Evolutionary conservation across 192 early-diverging fungal genomes (phyloP), one percentile per base, ranked within the genome.

Genomic region (Gaertneriomyces semiglobifer): DNA sequence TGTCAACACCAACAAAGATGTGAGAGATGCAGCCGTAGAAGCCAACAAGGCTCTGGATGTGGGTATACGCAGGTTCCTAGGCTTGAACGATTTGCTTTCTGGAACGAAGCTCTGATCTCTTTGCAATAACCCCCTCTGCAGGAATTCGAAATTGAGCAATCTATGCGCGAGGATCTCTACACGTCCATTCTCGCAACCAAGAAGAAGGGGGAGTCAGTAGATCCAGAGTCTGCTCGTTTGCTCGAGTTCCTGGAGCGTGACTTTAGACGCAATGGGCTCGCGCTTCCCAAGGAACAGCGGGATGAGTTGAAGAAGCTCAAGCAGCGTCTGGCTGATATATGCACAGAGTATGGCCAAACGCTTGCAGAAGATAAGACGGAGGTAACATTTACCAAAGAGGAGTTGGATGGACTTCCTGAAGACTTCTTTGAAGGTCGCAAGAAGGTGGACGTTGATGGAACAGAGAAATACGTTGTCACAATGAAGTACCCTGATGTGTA

Each of bases 401-500:
- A 91, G 66, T 79, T 91, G 25, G 88, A 83, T 19, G 90, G 89
- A 6, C 77, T 94, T 72, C 86, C 87, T 8, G 84, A 82, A 54
- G 83, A 85, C 60, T 91, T 87, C 68, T 78, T 91, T 52, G 86
- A 80, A 16, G 82, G 81, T 25, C 75, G 68, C 50, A 89, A 78
- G 38, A 73, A 72, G 60, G 78, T 53, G 5, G 62, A 63, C 39
- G 40, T 8, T 12, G 86, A 91, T 58, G 90, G 88, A 19, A 74
- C 80, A 11, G 76, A 73, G 42, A 83, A 85, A 68, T 90, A 78
- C 52, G 68, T 81, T 14, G 81, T 92, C 19, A 89, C 88, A 7
- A 88, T 90, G 74, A 88, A 90, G 75, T 92, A 89, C 64, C 86
- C 86, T 16, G 82, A 84, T 62, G 57, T 66, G 60, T 61, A n/a